Percentiles rank a stretch among this genome's conserved stretches.
Conservation (phyloP, 805 yeast species). For the Peterozyma xylosa region DNA sequence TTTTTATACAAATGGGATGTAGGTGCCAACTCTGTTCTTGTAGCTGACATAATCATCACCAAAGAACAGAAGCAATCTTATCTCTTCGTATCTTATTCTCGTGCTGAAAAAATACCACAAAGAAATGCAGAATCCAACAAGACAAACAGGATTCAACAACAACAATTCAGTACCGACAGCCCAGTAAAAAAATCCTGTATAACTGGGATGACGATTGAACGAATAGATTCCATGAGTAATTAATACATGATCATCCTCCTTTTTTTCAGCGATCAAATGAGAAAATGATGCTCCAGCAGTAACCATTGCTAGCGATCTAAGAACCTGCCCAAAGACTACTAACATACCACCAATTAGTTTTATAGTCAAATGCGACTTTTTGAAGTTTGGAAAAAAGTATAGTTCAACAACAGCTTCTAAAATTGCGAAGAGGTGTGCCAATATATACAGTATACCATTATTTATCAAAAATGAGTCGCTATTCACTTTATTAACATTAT, state of each 20-base stretch:
- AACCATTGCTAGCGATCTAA: slow-evolving; percentile 75
- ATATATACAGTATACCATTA: slow-evolving; percentile 51
- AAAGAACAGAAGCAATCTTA: slow-evolving; percentile 56
- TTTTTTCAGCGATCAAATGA: slow-evolving; percentile 60
- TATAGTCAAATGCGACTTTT: slow-evolving; percentile 13
- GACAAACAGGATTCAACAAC: slow-evolving; percentile 58
- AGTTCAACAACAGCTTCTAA: slow-evolving; percentile 40
- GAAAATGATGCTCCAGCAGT: slow-evolving; percentile 84
- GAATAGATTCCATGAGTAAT: slow-evolving; percentile 71
- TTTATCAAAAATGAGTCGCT: slow-evolving; percentile 63
- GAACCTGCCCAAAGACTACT: slow-evolving; percentile 52
- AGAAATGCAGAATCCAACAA: slow-evolving; percentile 43
- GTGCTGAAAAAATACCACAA: slow-evolving; percentile 62
- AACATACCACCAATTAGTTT: slow-evolving; percentile 39
- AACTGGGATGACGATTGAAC: slow-evolving; percentile 77
- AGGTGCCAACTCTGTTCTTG: slow-evolving; percentile 36
- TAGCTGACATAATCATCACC: slow-evolving; percentile 58
- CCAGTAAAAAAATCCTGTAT: slow-evolving; percentile 91
- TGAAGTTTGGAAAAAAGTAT: slow-evolving; percentile 29
- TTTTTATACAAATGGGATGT: slow-evolving; percentile 53
- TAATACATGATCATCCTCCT: slow-evolving; percentile 48
- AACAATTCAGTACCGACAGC: slow-evolving; percentile 77
- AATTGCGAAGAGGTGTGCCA: slow-evolving; percentile 51
- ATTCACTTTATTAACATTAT: slow-evolving; percentile 58
- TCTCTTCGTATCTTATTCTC: slow-evolving; percentile 71